Conservation (phyloP, 169 alveolate genomes). For the Plasmodium coatneyi region DNA sequence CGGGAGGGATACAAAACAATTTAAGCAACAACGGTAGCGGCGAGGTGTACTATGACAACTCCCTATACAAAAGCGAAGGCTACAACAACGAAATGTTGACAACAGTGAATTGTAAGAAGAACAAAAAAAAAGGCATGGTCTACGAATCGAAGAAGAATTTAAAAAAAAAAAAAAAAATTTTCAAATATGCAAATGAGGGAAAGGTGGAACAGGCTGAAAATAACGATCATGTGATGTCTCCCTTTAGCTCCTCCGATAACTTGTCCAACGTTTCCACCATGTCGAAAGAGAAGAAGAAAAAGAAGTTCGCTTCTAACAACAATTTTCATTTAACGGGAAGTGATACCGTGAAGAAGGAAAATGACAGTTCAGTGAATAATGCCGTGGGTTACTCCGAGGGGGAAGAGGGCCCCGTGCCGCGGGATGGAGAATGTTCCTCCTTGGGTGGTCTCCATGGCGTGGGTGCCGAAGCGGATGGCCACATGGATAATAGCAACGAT, state of each 20-base stretch:
- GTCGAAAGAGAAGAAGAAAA: slow-evolving; percentile 9
- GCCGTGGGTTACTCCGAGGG: background rate
- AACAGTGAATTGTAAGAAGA: slow-evolving; percentile 10
- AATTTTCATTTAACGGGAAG: background rate
- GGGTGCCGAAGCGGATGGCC: background rate
- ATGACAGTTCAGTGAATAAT: background rate
- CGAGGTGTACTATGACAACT: background rate
- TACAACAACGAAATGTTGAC: slow-evolving; percentile 6
- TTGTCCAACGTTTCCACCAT: slow-evolving; percentile 27
- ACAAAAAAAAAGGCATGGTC: slow-evolving; percentile 24
- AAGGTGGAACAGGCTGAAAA: slow-evolving; percentile 6
- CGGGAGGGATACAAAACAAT: background rate
- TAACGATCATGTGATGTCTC: slow-evolving; percentile 21
- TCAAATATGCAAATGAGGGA: slow-evolving; percentile 34
- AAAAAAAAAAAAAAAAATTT: slow-evolving; percentile 64
- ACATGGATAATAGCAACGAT: background rate
- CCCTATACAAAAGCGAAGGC: background rate
- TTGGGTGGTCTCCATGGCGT: background rate
- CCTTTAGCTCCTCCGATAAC: slow-evolving; percentile 34
- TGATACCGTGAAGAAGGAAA: slow-evolving; percentile 5
- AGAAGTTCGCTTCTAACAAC: background rate
- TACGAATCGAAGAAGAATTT: slow-evolving; percentile 48
- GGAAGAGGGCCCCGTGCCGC: background rate
- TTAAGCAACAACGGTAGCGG: background rate
- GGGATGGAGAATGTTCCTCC: background rate